phyloP scores from a whole-genome alignment of 2,329 filamentous ascomycete species.

The Setomelanomma holmii region DNA sequence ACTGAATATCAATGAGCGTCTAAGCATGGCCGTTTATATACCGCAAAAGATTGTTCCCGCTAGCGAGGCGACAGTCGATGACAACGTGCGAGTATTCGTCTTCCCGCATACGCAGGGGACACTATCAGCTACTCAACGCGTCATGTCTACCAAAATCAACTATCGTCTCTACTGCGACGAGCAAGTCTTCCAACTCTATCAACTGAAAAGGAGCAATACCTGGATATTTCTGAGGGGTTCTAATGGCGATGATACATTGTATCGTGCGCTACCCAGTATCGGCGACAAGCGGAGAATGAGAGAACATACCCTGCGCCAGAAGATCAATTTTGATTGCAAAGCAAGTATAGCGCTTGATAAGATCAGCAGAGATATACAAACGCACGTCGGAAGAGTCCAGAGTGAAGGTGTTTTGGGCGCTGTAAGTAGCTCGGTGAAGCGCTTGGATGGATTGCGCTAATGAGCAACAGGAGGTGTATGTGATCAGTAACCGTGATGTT shows the following conservation, averaged over 20 bases:
- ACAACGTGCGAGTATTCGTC: constrained; percentile 47
- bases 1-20: constrained; percentile 45
- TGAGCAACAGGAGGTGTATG: constrained; percentile 49
- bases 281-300: constrained; percentile 30
- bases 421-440: constrained; percentile 31
- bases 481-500: constrained; percentile 53
- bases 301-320: constrained; percentile 33
- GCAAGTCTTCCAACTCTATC: constrained; percentile 48
- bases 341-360: constrained; percentile 51
- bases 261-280: constrained; percentile 27
- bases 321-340: constrained; percentile 40
- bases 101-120: constrained; percentile 50
- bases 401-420: constrained; percentile 46
- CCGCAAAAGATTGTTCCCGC: constrained; percentile 44
- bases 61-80: constrained; percentile 46
- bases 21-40: constrained; percentile 52
- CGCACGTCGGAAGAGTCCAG: constrained; percentile 49
- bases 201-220: constrained; percentile 45
- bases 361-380: constrained; percentile 47
- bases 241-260: constrained; percentile 42
- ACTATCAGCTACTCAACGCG: constrained; percentile 40
- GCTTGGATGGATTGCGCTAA: constrained; percentile 4
- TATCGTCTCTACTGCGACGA: constrained; percentile 51
- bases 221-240: constrained; percentile 47
- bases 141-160: constrained; percentile 48